Conservation (phyloP, 768 basidiomycete species). For the Boletus rubroflammeus region DNA sequence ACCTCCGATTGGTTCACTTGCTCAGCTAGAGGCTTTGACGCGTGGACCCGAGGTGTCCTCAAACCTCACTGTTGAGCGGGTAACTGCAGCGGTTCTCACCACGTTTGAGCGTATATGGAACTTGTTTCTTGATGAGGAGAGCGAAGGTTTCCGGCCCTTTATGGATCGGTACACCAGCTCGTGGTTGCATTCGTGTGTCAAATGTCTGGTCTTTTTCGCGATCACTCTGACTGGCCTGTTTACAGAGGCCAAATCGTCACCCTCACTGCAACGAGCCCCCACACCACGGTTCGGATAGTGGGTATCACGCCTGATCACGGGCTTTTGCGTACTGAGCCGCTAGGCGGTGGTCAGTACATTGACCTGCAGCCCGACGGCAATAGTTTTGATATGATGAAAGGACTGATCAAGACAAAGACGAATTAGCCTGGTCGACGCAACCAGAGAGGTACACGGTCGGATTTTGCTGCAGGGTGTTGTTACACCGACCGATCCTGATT, state of each 20-base stretch:
- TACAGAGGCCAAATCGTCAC: conserved; percentile 78
- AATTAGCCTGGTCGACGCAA: not conserved
- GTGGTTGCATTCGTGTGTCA: conserved; percentile 90
- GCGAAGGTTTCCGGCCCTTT: conserved; percentile 76
- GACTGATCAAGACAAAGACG: conserved; percentile 52
- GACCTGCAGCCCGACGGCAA: conserved; percentile 97
- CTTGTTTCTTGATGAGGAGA: conserved; percentile 49
- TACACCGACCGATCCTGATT: not conserved
- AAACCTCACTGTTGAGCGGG: conserved; percentile 63
- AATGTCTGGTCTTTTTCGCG: not conserved
- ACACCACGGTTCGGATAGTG: conserved; percentile 65
- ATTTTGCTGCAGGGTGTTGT: not conserved
- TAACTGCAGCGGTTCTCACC: conserved; percentile 69
- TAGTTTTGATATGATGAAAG: conserved; percentile 92
- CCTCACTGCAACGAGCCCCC: conserved; percentile 72
- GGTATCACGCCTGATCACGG: conserved; percentile 90
- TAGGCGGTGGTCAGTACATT: conserved; percentile 47
- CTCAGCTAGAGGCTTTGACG: conserved; percentile 52
- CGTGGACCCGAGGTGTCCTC: not conserved
- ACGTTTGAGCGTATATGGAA: conserved; percentile 80
- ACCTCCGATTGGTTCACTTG: conserved; percentile 78
- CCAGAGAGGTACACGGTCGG: not conserved
- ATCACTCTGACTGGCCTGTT: conserved; percentile 3
- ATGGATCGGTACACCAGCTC: conserved; percentile 70
- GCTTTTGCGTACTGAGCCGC: conserved; percentile 72